phyloP scores from a whole-genome alignment of 352 stramenopile species.

The Phytophthora kernoviae region DNA sequence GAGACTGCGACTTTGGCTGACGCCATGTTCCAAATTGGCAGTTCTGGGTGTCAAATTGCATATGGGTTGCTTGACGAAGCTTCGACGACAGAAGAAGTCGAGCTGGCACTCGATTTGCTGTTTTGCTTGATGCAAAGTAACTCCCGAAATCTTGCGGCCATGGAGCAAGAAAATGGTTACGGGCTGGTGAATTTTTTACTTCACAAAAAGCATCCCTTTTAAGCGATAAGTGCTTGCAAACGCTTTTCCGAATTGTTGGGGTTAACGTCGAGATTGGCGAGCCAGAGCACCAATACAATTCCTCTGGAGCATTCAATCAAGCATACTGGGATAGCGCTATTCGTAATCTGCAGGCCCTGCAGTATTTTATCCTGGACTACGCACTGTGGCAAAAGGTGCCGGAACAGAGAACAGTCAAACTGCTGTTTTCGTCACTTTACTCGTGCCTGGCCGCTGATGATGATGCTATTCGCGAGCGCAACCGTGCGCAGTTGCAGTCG shows the following conservation, averaged over 20 bases:
- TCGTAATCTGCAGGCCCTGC: conserved; percentile 65
- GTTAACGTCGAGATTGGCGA: conserved; percentile 41
- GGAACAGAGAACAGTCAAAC: conserved; percentile 35
- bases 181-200: conserved; percentile 72
- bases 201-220: conserved; percentile 61
- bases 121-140: conserved; percentile 38
- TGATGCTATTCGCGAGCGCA: conserved; percentile 54
- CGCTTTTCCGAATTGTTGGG: conserved; percentile 62
- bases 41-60: conserved; percentile 55
- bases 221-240: conserved; percentile 32
- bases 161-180: conserved; percentile 79
- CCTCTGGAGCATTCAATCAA: conserved; percentile 1
- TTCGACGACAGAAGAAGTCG: conserved; percentile 42
- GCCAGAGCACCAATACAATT: conserved; percentile 3
- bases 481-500: conserved; percentile 64
- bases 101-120: conserved; percentile 52
- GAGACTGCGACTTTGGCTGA: conserved; percentile 38
- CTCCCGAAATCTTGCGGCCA: conserved; percentile 49
- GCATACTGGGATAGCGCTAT: conserved; percentile 46
- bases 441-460: conserved; percentile 52
- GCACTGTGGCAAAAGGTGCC: conserved; percentile 64
- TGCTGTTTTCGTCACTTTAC: conserved; percentile 73
- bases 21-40: conserved; percentile 47
- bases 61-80: conserved; percentile 62
- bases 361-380: conserved; percentile 78